phyloP scores from a whole-genome alignment of 768 basidiomycete genomes.

The Mycena indigotica region DNA sequence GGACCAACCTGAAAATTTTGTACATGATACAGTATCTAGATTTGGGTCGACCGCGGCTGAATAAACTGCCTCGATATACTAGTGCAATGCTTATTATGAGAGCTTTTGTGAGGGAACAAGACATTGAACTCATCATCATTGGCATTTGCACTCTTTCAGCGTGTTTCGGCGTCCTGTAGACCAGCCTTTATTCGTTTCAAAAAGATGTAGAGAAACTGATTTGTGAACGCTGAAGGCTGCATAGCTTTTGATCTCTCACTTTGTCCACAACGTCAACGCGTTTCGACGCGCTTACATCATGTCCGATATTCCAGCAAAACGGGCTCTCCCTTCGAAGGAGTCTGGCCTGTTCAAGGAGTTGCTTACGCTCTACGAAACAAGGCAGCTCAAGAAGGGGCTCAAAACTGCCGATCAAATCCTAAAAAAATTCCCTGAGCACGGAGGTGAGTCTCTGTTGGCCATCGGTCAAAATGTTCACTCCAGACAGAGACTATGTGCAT shows the following conservation, averaged over 20 bases:
- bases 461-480: neutral
- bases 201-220: too few relatives aligned
- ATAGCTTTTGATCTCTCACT: too few relatives aligned
- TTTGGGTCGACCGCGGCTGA: too few relatives aligned
- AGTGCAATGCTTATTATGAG: neutral
- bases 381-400: constrained; percentile 85
- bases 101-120: too few relatives aligned
- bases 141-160: too few relatives aligned
- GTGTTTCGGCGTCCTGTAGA: too few relatives aligned
- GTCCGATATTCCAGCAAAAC: constrained; percentile 41
- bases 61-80: neutral
- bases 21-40: too few relatives aligned
- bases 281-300: neutral
- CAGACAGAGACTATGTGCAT: constrained; percentile 87
- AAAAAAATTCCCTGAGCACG: constrained; percentile 94
- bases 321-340: constrained; percentile 80
- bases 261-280: neutral
- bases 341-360: constrained; percentile 83
- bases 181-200: too few relatives aligned
- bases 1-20: too few relatives aligned
- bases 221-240: too few relatives aligned
- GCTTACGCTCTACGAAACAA: constrained; percentile 83
- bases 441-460: constrained; percentile 58
- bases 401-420: constrained; percentile 93
- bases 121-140: too few relatives aligned